A percentile compares a stretch with the other conserved stretches of the same genome.
Conservation (phyloP, 2,329 filamentous ascomycete genomes). For the Neodidymelliopsis sp. region DNA sequence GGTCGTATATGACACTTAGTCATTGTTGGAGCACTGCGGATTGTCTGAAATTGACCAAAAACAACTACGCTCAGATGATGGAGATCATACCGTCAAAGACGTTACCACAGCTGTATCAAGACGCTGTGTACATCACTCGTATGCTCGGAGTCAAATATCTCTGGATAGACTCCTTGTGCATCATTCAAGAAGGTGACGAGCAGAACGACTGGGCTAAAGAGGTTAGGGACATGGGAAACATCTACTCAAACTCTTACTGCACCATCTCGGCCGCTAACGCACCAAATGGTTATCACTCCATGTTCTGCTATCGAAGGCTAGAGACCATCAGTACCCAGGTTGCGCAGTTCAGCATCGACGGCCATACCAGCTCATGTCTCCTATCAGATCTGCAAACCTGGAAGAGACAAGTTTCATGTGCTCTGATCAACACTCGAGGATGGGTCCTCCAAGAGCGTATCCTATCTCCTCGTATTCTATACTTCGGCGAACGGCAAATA, state of each 20-base stretch:
- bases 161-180: constrained; percentile 27
- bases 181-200: constrained; percentile 10
- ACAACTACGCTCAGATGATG: background rate
- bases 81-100: background rate
- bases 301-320: constrained; percentile 8
- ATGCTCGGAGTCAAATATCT: constrained; percentile 23
- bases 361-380: background rate
- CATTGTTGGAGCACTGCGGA: constrained; percentile 15
- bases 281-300: constrained; percentile 4
- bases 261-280: constrained; percentile 17
- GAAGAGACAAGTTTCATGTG: background rate
- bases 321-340: background rate
- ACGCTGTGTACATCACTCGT: constrained; percentile 22
- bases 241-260: constrained; percentile 15
- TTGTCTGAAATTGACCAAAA: constrained; percentile 7
- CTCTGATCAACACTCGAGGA: constrained; percentile 7
- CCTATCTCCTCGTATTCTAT: constrained; percentile 24
- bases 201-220: constrained; percentile 7
- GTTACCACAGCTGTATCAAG: constrained; percentile 26
- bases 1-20: constrained; percentile 16
- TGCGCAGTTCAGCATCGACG: background rate
- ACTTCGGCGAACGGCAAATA: constrained; percentile 23
- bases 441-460: constrained; percentile 27
- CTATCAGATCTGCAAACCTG: background rate
- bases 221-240: constrained; percentile 14